Conservation (phyloP, 2,329 filamentous ascomycete species). For the Fusarium verticillioides region DNA sequence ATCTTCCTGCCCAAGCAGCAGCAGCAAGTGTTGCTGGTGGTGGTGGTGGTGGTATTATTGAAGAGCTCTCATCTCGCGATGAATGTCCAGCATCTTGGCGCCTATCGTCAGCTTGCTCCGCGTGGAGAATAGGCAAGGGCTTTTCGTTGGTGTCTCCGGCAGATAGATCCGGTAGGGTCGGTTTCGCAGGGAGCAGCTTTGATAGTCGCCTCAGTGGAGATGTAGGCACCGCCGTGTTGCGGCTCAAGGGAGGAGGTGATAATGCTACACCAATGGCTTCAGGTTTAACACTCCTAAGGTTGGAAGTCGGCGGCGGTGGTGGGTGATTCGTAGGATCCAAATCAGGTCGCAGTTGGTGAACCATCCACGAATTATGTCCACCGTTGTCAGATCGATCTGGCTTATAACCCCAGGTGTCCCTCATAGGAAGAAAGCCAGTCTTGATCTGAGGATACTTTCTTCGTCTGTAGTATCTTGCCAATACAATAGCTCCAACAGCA, state of each 20-base stretch:
- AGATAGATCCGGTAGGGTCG: slow-evolving; percentile 51
- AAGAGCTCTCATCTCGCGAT: slow-evolving; percentile 12
- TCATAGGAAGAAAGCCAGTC: slow-evolving; percentile 52
- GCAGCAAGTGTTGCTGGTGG: slow-evolving; percentile 21
- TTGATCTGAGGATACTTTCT: slow-evolving; percentile 52
- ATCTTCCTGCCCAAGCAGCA: slow-evolving; percentile 25
- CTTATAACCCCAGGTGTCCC: slow-evolving; percentile 53
- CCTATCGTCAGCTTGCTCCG: slow-evolving; percentile 20
- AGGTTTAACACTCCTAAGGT: slow-evolving; percentile 48
- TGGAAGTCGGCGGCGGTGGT: slow-evolving; percentile 41
- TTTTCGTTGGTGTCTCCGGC: slow-evolving; percentile 31
- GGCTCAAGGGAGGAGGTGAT: slow-evolving; percentile 46
- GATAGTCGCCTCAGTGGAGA: slow-evolving; percentile 51
- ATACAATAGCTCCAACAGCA: slow-evolving; percentile 59
- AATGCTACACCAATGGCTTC: slow-evolving; percentile 59
- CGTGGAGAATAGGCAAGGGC: slow-evolving; percentile 22
- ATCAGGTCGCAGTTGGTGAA: slow-evolving; percentile 37
- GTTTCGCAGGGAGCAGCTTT: slow-evolving; percentile 59
- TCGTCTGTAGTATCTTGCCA: slow-evolving; percentile 56
- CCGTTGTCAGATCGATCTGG: slow-evolving; percentile 43
- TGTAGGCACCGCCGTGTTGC: slow-evolving; percentile 35
- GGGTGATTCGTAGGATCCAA: slow-evolving; percentile 35
- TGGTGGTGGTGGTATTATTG: slow-evolving; percentile 18
- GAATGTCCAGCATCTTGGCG: slow-evolving; percentile 15
- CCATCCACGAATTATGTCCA: slow-evolving; percentile 44